A percentile compares a stretch with the other conserved stretches of the same genome.
These are phyloP conservation scores for Talaromyces piceae DNA, from an alignment of 2,329 filamentous ascomycete species.

Conservation along the genomic window DNA sequence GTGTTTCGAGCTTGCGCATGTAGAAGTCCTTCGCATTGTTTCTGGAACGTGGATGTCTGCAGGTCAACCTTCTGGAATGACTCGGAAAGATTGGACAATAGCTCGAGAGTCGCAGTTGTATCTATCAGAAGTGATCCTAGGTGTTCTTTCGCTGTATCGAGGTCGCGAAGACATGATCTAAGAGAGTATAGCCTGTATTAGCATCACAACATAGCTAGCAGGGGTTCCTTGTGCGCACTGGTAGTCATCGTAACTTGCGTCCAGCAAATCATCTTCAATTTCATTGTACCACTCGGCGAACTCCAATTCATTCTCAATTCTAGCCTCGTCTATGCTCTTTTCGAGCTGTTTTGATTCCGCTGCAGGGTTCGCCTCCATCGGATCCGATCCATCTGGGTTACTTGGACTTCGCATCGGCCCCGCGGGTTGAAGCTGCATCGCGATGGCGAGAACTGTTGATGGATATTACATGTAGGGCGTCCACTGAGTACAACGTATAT, in stretches of 20 bases:
- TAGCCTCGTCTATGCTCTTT: slow-evolving; percentile 14
- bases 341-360: slow-evolving; percentile 17
- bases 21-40: slow-evolving; percentile 82
- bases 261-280: slow-evolving; percentile 61
- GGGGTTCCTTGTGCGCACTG: slow-evolving; percentile 49
- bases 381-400: slow-evolving; percentile 17
- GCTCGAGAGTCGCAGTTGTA: slow-evolving; percentile 65
- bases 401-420: slow-evolving; percentile 30
- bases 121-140: slow-evolving; percentile 71
- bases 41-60: slow-evolving; percentile 88
- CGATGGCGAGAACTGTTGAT: slow-evolving; percentile 3
- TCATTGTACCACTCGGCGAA: slow-evolving; percentile 53
- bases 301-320: slow-evolving; percentile 52
- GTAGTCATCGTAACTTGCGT: slow-evolving; percentile 80
- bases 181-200: slow-evolving; percentile 5
- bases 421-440: slow-evolving; percentile 24
- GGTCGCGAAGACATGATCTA: slow-evolving; percentile 72
- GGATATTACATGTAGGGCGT: slow-evolving; percentile 1
- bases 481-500: background rate
- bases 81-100: slow-evolving; percentile 70
- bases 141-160: slow-evolving; percentile 72
- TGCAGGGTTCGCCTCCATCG: slow-evolving; percentile 16
- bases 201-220: background rate
- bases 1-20: slow-evolving; percentile 73
- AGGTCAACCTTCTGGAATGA: slow-evolving; percentile 82